Base-by-base conservation (phyloP, 2,329 filamentous ascomycete species). In the Colletotrichum cereale region DNA sequence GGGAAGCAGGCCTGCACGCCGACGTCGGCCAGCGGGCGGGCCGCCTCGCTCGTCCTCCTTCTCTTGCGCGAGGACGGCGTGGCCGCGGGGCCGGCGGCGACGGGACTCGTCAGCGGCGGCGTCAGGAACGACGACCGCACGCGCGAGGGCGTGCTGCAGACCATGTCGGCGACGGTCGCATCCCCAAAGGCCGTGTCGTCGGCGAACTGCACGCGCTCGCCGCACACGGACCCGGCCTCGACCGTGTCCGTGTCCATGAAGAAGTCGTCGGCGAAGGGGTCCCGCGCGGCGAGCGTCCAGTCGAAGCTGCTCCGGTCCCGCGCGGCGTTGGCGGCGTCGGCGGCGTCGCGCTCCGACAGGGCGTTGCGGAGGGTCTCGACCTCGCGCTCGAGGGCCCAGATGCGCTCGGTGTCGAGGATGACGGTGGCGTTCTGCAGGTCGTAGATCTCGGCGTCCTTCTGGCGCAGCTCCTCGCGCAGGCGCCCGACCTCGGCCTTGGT, bases 41-140 rank as follows among this genome's bases (percentile, higher is more conserved):
- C 53, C 2, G 74, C 53, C 2, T 73, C 73, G 42, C 7, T 21
- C 40, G 40, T 44, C 0, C 44, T 38, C 18, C 67, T 71, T 3
- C 71, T 55, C 0, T 38, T 57, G 40, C 67, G 75, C 1, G 80
- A 83, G 50, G 77, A 81, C 0, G 86, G 86, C 2, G 85, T 84
- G 0, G 85, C 84, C 0, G 76, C 69, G 0, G 79, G 77, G 5
- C 74, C 62, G 5, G 74, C 74, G 2, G 77, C 71, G 0, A 79
- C 74, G 1, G 86, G 86, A 52, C 88, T 90, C 0, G 88, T 90
- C 2, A 85, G 83, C 1, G 88, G 88, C 0, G 88, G 88, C 0
- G 87, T 88, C 5, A 85, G 85, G 73, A 89, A 89, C 0, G 86
- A 88, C n/a, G 79, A 76, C 55, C 79, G 77, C 52, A 79, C 77